Conservation (phyloP, 495 filamentous ascomycete species). For the Gamarada debralockiae region DNA sequence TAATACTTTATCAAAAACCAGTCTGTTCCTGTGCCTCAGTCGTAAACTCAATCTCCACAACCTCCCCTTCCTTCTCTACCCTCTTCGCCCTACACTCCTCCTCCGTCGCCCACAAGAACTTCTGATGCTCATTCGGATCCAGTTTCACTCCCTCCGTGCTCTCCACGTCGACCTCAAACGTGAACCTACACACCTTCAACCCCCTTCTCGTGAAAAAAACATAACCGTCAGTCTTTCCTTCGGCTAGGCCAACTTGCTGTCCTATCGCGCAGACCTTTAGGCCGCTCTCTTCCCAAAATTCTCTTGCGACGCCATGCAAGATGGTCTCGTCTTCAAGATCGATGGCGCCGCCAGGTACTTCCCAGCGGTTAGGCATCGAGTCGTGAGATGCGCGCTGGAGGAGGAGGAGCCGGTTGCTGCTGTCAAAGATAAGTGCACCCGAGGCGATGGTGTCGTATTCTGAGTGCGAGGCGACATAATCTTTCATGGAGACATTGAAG, state of each 20-base stretch:
- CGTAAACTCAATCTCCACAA: not conserved
- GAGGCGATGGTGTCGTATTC: constrained; percentile 7
- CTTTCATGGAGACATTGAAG: not conserved
- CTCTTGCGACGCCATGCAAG: constrained; percentile 26
- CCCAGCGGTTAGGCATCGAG: constrained; percentile 27
- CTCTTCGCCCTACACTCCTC: constrained; percentile 16
- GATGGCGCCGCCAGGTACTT: constrained; percentile 31
- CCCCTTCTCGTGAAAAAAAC: constrained; percentile 6
- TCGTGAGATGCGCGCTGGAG: constrained; percentile 29
- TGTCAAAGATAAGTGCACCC: constrained; percentile 3
- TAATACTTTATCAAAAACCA: too few species aligned
- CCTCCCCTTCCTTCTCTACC: not conserved
- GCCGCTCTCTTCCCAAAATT: constrained; percentile 33
- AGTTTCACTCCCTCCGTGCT: constrained; percentile 11
- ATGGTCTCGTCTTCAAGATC: constrained; percentile 29
- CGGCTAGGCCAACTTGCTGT: constrained; percentile 14
- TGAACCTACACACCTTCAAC: constrained; percentile 16
- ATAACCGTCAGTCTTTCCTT: too few species aligned
- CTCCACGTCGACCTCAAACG: constrained; percentile 29
- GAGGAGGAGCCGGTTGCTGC: constrained; percentile 22
- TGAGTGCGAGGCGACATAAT: not conserved
- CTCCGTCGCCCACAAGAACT: constrained; percentile 28
- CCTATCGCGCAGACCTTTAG: constrained; percentile 19
- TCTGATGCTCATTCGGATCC: constrained; percentile 32
- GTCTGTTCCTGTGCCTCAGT: not conserved